Evolutionary conservation across 2,329 filamentous ascomycete genomes (phyloP), one percentile per base, ranked within the genome.

Genomic region (Dothidotthia symphoricarpi): DNA sequence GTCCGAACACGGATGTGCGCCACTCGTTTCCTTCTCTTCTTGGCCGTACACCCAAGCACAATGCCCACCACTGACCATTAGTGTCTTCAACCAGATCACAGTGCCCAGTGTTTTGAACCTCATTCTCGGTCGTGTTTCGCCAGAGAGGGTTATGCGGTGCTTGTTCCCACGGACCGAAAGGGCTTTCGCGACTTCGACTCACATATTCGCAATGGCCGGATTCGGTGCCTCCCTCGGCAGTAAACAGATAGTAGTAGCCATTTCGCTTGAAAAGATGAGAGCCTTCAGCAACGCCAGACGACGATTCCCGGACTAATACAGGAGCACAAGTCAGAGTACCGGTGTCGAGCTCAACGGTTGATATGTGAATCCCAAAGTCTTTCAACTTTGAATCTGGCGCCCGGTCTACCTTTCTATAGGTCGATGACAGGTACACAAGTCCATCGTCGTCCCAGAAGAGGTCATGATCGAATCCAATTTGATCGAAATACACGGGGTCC

Each of bases 371-470:
- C 0, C 59, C 63, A 43, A 50, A 60, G 37, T 51, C 55, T 28
- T 53, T 56, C 22, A 57, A 13, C 27, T 32, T 48, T 8, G 47
- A 51, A 8, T 40, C 30, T n/a, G 47, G 37, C 12, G 39, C 41
- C 4, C 54, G 43, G n/a, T 56, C 44, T 1, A 38, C 34, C 13
- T 47, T 50, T 0, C 45, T 28, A 12, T 49, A 43, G 1, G 48
- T 55, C 1, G 58, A 53, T 3, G 44, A 49, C 4, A 55, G 34
- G 37, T 80, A 81, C 0, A 71, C 64, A 34, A 69, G 73, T 0
- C 76, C 77, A 34, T 80, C 72, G 1, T 71, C 69, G 28, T 80
- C 74, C 74, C 76, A 81, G 49, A 80, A 77, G 0, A 59, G 24
- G 33, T 57, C 53, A 13, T 54, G 47, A 14, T 58, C 55, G 30